Conservation (phyloP, 2,329 filamentous ascomycete species). For the Trichoderma harzianum region DNA sequence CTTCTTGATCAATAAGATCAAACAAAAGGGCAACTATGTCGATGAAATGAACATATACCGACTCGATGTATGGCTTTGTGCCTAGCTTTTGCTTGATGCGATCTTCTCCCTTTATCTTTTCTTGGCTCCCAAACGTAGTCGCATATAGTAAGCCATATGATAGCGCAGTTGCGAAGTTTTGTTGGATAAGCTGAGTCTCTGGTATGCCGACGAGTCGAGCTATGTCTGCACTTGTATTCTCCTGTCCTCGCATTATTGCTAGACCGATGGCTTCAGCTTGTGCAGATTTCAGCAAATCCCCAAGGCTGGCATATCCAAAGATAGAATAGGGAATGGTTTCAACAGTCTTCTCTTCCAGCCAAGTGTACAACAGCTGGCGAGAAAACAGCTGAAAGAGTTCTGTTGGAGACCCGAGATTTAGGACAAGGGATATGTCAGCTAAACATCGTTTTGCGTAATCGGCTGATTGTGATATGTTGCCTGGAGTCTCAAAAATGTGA, state of each 20-base stretch:
- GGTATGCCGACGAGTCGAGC: constrained; percentile 54
- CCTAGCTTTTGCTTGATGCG: constrained; percentile 68
- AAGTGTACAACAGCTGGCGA: constrained; percentile 86
- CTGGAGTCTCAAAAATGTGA: constrained; percentile 88
- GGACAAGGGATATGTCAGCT: constrained; percentile 57
- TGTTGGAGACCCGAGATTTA: constrained; percentile 63
- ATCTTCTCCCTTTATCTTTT: constrained; percentile 58
- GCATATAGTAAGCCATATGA: constrained; percentile 77
- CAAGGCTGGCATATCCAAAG: constrained; percentile 71
- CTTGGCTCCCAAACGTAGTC: constrained; percentile 28
- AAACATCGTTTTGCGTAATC: constrained; percentile 73
- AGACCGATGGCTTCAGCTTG: constrained; percentile 77
- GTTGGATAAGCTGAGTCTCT: constrained; percentile 56
- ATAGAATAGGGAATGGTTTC: constrained; percentile 77
- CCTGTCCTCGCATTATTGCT: constrained; percentile 75
- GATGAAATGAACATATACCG: constrained; percentile 68
- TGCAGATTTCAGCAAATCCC: constrained; percentile 65
- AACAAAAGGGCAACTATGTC: constrained; percentile 75
- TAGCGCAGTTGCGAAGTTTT: constrained; percentile 72
- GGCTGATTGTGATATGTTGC: constrained; percentile 61
- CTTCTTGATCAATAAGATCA: constrained; percentile 73
- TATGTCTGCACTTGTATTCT: constrained; percentile 59
- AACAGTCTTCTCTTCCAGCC: constrained; percentile 67
- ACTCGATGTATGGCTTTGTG: constrained; percentile 57
- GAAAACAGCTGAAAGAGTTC: constrained; percentile 81